A percentile compares a stretch with the other conserved stretches of the same genome.
phyloP scores from a whole-genome alignment of 2,329 filamentous ascomycete species.

The Venturia aucupariae region DNA sequence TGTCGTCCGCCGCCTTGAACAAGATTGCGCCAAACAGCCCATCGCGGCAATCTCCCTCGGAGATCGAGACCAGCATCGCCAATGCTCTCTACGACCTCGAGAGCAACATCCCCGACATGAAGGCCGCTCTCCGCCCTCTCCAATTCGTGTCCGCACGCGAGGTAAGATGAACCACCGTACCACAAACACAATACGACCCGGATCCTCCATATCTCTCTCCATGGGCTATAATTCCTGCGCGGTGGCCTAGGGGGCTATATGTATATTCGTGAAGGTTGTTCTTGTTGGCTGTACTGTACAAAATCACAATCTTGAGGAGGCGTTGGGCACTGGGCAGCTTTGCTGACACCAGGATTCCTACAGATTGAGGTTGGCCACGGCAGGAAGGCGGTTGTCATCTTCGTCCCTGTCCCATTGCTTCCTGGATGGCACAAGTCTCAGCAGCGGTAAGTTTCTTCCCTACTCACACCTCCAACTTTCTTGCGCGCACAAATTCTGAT shows the following conservation, averaged over 20 bases:
- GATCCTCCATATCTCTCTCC: background rate
- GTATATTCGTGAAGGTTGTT: slow-evolving; percentile 8
- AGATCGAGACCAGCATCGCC: slow-evolving; percentile 96
- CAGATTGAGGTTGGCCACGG: slow-evolving; percentile 99
- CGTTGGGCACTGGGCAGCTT: slow-evolving; percentile 47
- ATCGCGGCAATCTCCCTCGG: slow-evolving; percentile 88
- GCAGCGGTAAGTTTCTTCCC: slow-evolving; percentile 71
- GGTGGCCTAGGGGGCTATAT: slow-evolving; percentile 2
- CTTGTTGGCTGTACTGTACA: background rate
- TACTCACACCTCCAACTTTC: background rate
- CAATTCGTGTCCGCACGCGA: slow-evolving; percentile 98
- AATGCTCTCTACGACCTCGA: slow-evolving; percentile 97
- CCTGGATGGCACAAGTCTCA: slow-evolving; percentile 98
- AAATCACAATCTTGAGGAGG: slow-evolving; percentile 35
- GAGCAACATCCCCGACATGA: slow-evolving; percentile 98
- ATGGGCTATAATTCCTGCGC: slow-evolving; percentile 3
- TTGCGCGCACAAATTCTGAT: slow-evolving; percentile 12
- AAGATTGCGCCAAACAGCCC: slow-evolving; percentile 98
- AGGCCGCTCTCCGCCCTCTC: slow-evolving; percentile 89
- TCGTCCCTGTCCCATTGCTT: slow-evolving; percentile 99
- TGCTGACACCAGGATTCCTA: slow-evolving; percentile 48
- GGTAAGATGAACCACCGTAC: slow-evolving; percentile 57
- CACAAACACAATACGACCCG: background rate
- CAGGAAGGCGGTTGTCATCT: slow-evolving; percentile 99
- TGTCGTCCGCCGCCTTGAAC: slow-evolving; percentile 69